These are phyloP conservation scores for Pharus latifolius DNA, from an alignment of 176 grass and related monocot species.

Conservation along the genomic window DNA sequence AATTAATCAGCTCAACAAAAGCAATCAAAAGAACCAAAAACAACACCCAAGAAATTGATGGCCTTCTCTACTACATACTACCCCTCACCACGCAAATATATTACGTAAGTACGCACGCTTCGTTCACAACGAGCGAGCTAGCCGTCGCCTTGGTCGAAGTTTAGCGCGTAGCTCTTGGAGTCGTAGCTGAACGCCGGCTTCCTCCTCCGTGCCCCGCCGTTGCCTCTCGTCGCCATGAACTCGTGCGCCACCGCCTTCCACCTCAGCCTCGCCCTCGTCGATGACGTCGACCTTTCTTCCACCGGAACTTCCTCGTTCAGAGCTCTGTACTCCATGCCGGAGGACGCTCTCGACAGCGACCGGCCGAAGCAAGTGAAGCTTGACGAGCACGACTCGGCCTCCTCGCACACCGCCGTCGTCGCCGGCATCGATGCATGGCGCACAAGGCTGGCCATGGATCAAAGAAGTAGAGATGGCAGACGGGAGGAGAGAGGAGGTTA, in stretches of 20 bases:
- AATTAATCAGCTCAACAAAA: not conserved
- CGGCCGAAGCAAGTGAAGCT: slow-evolving; percentile 48
- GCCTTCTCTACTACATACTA: too few relatives aligned
- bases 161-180: slow-evolving; percentile 54
- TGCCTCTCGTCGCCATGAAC: slow-evolving; percentile 21
- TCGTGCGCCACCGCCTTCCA: slow-evolving; percentile 47
- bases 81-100: too few relatives aligned
- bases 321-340: slow-evolving; percentile 30
- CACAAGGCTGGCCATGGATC: slow-evolving; percentile 37
- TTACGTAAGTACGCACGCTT: too few relatives aligned
- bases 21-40: not conserved
- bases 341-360: slow-evolving; percentile 36
- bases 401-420: slow-evolving; percentile 3
- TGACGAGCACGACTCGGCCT: slow-evolving; percentile 24
- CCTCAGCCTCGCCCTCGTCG: slow-evolving; percentile 39
- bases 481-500: not conserved
- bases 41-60: too few relatives aligned
- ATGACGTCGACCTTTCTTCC: slow-evolving; percentile 21
- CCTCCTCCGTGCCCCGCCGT: slow-evolving; percentile 9
- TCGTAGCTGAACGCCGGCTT: slow-evolving; percentile 41
- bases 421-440: slow-evolving; percentile 33
- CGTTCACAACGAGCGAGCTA: too few relatives aligned
- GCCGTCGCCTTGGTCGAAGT: slow-evolving; percentile 42
- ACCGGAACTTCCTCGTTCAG: slow-evolving; percentile 3
- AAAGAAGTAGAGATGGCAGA: not conserved